Percentiles rank a stretch among this genome's conserved stretches.
These are phyloP conservation scores for Naganishia onofrii DNA, from an alignment of 768 basidiomycete species.

Conservation along the genomic window DNA sequence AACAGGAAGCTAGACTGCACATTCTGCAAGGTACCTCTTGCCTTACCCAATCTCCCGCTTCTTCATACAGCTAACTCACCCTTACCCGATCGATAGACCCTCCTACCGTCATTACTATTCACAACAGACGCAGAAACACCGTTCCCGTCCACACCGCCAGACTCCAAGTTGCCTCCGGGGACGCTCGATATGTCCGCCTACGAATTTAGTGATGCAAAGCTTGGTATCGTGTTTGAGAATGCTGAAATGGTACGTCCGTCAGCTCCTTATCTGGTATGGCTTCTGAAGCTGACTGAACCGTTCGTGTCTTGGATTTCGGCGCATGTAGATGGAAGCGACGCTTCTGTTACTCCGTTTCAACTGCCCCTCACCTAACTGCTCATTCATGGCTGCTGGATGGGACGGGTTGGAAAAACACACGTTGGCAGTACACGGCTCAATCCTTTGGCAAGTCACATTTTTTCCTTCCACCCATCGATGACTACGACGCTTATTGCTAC, in stretches of 20 bases:
- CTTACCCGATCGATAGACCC: conserved; percentile 25
- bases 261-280: too few species aligned
- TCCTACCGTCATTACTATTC: conserved; percentile 43
- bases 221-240: conserved; percentile 82
- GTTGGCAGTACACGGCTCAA: conserved; percentile 67
- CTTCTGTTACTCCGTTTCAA: conserved; percentile 88
- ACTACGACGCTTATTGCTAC: background rate
- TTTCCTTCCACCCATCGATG: conserved; percentile 41
- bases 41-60: too few species aligned
- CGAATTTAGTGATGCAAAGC: conserved; percentile 50
- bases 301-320: too few species aligned
- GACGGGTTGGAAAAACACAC: conserved; percentile 81
- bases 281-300: too few species aligned
- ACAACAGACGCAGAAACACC: conserved; percentile 42
- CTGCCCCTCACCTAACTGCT: conserved; percentile 80
- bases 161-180: conserved; percentile 36
- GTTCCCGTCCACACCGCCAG: conserved; percentile 40
- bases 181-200: conserved; percentile 42
- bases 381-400: conserved; percentile 83
- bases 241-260: conserved; percentile 59
- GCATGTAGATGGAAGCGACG: conserved; percentile 90
- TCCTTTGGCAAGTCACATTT: conserved; percentile 64
- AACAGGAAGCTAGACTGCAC: conserved; percentile 75
- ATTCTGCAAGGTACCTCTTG: conserved; percentile 76
- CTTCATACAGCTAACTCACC: background rate